Evolutionary conservation across 2,329 filamentous ascomycete genomes (phyloP).

Genomic region (Pseudopithomyces chartarum): DNA sequence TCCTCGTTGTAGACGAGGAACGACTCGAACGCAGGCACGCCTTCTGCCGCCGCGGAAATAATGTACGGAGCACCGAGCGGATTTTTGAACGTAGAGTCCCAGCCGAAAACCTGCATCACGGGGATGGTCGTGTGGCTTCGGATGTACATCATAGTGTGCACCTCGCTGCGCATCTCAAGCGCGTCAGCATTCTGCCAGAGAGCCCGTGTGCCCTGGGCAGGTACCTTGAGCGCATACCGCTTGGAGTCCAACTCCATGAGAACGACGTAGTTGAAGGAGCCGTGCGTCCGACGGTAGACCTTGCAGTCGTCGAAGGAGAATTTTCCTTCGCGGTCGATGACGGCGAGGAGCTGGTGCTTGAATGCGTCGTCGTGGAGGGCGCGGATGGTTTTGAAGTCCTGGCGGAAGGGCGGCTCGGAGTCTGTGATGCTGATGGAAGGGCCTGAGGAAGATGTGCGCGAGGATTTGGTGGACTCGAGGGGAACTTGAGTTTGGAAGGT

Average conservation of each 20-base stretch:
- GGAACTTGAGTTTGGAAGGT: too few relatives aligned
- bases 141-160: neutral
- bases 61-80: constrained; percentile 17
- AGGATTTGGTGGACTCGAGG: too few relatives aligned
- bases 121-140: constrained; percentile 9
- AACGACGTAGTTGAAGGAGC: neutral
- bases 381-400: neutral
- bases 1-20: neutral
- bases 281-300: neutral
- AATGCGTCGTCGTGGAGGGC: neutral
- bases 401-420: neutral
- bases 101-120: constrained; percentile 10
- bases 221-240: neutral
- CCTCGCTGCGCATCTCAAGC: constrained; percentile 1
- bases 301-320: neutral
- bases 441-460: too few relatives aligned
- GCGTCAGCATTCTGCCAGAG: constrained; percentile 2
- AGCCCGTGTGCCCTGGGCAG: neutral
- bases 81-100: constrained; percentile 16
- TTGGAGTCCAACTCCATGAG: neutral
- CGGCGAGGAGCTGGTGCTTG: neutral
- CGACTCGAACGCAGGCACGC: neutral
- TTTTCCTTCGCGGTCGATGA: neutral
- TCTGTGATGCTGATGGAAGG: neutral
- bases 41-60: neutral